A percentile compares a stretch with the other conserved stretches of the same genome.
These are phyloP conservation scores for Neoboletus subvelutipes DNA, from an alignment of 768 basidiomycete species.

Conservation along the genomic window DNA sequence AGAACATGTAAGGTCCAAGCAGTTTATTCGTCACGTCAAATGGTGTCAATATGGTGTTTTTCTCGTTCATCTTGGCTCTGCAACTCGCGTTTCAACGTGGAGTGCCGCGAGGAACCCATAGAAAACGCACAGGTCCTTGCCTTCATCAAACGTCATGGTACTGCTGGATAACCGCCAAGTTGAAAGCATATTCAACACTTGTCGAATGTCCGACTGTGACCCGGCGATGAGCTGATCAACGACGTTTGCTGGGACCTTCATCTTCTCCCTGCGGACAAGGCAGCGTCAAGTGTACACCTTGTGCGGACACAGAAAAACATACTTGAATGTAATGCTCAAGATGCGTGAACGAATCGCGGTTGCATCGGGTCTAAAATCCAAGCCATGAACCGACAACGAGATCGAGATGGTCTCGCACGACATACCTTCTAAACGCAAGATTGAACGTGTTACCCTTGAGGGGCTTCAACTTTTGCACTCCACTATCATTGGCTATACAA, in stretches of 20 bases:
- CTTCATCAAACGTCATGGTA: constrained; percentile 87
- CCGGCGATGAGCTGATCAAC: constrained; percentile 89
- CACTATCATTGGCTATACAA: constrained; percentile 92
- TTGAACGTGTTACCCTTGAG: constrained; percentile 68
- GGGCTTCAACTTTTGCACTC: constrained; percentile 90
- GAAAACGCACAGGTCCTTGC: constrained; percentile 77
- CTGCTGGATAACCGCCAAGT: constrained; percentile 89
- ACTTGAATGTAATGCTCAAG: constrained; percentile 89
- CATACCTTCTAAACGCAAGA: constrained; percentile 76
- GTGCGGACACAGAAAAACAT: constrained; percentile 22
- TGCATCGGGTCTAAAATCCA: constrained; percentile 66
- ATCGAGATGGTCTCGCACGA: not conserved
- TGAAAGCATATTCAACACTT: constrained; percentile 96
- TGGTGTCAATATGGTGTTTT: constrained; percentile 86
- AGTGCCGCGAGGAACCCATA: not conserved
- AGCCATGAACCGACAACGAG: not conserved
- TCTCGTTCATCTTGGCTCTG: constrained; percentile 89
- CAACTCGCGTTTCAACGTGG: constrained; percentile 4
- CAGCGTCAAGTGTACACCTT: not conserved
- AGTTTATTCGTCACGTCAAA: constrained; percentile 91
- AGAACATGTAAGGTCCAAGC: constrained; percentile 89
- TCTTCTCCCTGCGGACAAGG: constrained; percentile 65
- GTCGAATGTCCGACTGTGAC: constrained; percentile 93
- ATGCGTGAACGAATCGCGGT: constrained; percentile 80
- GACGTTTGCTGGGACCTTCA: constrained; percentile 89